These are phyloP conservation scores for Suillus paluster DNA, from an alignment of 768 basidiomycete genomes.

Conservation along the genomic window DNA sequence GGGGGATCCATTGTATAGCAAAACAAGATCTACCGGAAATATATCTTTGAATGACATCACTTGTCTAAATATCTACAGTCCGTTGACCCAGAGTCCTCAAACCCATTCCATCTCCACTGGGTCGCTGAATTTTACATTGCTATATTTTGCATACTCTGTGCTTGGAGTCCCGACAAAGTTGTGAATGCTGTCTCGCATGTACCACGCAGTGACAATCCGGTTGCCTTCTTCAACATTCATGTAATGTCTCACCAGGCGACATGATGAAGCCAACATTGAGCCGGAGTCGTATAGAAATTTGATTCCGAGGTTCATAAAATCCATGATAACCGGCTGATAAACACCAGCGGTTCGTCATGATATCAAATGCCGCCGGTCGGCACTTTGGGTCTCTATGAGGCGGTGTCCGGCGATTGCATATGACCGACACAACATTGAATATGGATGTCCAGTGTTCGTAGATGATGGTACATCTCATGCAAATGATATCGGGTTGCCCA, in stretches of 20 bases:
- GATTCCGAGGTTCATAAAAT: neutral
- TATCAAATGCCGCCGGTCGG: neutral
- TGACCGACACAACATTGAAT: neutral
- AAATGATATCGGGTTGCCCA: neutral
- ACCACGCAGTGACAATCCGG: neutral
- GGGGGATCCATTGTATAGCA: too few species aligned
- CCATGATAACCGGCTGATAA: neutral
- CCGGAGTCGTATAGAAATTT: neutral
- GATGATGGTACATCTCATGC: neutral
- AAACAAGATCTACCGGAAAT: neutral
- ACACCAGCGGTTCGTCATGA: neutral
- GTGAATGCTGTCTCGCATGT: conserved; percentile 1
- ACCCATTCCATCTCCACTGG: too few species aligned
- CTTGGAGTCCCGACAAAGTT: conserved; percentile 1
- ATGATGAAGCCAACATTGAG: neutral
- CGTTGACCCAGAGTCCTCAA: too few species aligned
- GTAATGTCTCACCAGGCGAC: neutral
- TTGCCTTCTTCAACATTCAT: neutral
- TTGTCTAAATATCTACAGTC: neutral
- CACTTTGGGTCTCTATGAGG: conserved; percentile 1
- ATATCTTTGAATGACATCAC: neutral
- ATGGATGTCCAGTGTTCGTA: neutral
- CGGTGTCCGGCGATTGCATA: neutral
- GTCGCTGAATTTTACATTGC: neutral
- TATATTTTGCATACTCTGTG: neutral